Evolutionary conservation across 2,329 filamentous ascomycete species (phyloP), one percentile per base, ranked within the genome.

Genomic region (Colletotrichum musae): DNA sequence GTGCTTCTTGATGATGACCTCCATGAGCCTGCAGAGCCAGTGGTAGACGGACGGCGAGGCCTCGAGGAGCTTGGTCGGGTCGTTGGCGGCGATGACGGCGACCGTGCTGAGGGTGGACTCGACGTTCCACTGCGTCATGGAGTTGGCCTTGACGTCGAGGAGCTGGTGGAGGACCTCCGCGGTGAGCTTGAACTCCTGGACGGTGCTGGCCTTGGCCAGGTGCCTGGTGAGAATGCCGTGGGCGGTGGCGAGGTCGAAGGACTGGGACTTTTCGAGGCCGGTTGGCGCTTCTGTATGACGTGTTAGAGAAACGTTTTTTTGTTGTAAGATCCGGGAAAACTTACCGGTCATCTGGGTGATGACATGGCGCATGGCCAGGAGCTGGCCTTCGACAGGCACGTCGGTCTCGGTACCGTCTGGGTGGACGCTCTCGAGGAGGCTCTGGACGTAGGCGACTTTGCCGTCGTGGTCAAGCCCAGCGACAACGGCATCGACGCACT

Each of bases 81-180:
- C 66, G 47, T 70, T 28, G 18, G 77, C 72, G 75, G 71, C 53
- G 56, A 79, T 78, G 58, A 74, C 78, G 70, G 75, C 75, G 4
- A 88, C 80, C 5, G 80, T 82, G 72, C 81, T 82, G 47, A 90
- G 76, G 4, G 86, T 87, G 32, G 80, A 72, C 69, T 90, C 88
- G 24, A 89, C 81, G 71, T 88, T 89, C 84, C 87, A 89, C 73
- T 90, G 88, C 6, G 82, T 84, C 82, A 89, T 87, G 48, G 81
- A 80, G 18, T 80, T 81, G 0, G 84, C 80, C 51, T 84, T 84
- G 72, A 82, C 83, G 70, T 88, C 86, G 26, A 90, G 80, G 9
- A 90, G 79, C 2, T 80, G 77, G 28, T 79, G 77, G 13, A 86
- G 75, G 10, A 82, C 80, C 43, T 83, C 80, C 52, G 84, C 82